Evolutionary conservation across 1,284 basidiomycete species (phyloP).

Genomic region (Ceratobasidium sp.): DNA sequence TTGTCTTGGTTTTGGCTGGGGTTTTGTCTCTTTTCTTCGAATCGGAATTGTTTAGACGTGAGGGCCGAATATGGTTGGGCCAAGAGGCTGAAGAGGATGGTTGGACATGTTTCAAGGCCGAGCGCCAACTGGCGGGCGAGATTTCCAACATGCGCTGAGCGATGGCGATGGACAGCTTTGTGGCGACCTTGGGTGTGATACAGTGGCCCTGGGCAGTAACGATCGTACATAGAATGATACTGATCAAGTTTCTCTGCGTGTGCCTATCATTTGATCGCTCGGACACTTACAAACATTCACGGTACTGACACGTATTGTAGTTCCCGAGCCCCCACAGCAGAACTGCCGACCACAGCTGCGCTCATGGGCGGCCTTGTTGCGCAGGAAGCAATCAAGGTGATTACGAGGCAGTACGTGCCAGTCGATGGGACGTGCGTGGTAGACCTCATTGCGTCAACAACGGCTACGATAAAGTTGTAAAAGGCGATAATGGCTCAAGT

Average conservation of each 20-base stretch:
- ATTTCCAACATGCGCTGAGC: neutral
- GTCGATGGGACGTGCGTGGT: constrained; percentile 87
- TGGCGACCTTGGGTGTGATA: neutral
- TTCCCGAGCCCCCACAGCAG: constrained; percentile 82
- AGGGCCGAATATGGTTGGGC: neutral
- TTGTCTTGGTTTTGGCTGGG: neutral
- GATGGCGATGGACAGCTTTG: neutral
- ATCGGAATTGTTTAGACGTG: neutral
- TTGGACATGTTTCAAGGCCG: neutral
- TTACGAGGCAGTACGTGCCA: constrained; percentile 95
- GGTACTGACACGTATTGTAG: constrained; percentile 56
- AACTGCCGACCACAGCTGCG: constrained; percentile 92
- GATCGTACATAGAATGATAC: neutral
- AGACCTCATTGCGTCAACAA: constrained; percentile 86
- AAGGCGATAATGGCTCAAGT: constrained; percentile 18
- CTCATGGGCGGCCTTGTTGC: constrained; percentile 93
- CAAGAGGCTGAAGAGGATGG: too few species aligned
- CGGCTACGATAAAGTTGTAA: constrained; percentile 61
- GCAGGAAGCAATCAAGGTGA: constrained; percentile 98
- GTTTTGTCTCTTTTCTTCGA: neutral
- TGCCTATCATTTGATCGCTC: constrained; percentile 35
- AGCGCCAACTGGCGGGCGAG: neutral
- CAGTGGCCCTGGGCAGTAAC: neutral
- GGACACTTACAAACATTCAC: constrained; percentile 19
- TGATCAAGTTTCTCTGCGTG: neutral